phyloP scores from a whole-genome alignment of 768 basidiomycete genomes.

The Dendrothele bispora region DNA sequence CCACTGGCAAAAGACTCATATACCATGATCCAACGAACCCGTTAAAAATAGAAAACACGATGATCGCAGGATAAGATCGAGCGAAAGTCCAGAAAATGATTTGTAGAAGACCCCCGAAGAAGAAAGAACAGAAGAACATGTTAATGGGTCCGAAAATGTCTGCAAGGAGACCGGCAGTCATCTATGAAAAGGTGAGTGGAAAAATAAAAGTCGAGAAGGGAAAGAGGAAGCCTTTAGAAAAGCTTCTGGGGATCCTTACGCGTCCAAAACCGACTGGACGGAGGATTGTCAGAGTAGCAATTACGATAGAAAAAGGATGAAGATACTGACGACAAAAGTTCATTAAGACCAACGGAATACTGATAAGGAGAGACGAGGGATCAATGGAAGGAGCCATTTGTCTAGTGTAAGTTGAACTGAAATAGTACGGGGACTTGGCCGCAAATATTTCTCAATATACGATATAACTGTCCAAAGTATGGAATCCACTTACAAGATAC shows the following conservation, averaged over 20 bases:
- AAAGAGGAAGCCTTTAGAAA: not conserved
- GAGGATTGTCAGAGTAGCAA: not conserved
- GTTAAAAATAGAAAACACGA: constrained; percentile 30
- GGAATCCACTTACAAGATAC: constrained; percentile 14
- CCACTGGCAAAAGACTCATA: constrained; percentile 30
- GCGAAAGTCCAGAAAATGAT: constrained; percentile 39
- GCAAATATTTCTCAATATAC: not conserved
- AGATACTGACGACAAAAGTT: constrained; percentile 17
- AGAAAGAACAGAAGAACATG: constrained; percentile 34
- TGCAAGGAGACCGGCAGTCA: constrained; percentile 33
- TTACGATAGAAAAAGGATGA: not conserved
- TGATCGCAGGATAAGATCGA: constrained; percentile 27
- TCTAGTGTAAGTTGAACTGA: constrained; percentile 20
- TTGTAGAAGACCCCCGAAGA: constrained; percentile 33
- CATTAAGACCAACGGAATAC: constrained; percentile 21
- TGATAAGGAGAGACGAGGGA: constrained; percentile 18
- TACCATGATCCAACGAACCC: constrained; percentile 35
- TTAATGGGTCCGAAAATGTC: constrained; percentile 40
- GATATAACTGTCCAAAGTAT: not conserved
- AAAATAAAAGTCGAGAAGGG: not conserved
- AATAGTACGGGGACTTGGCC: constrained; percentile 21
- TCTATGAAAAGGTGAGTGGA: constrained; percentile 13
- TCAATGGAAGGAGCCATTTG: constrained; percentile 14
- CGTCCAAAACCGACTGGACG: constrained; percentile 19
- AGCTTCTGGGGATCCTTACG: constrained; percentile 11